Evolutionary conservation across 2,329 filamentous ascomycete genomes (phyloP).

Genomic region (Paraphaeosphaeria sporulosa): DNA sequence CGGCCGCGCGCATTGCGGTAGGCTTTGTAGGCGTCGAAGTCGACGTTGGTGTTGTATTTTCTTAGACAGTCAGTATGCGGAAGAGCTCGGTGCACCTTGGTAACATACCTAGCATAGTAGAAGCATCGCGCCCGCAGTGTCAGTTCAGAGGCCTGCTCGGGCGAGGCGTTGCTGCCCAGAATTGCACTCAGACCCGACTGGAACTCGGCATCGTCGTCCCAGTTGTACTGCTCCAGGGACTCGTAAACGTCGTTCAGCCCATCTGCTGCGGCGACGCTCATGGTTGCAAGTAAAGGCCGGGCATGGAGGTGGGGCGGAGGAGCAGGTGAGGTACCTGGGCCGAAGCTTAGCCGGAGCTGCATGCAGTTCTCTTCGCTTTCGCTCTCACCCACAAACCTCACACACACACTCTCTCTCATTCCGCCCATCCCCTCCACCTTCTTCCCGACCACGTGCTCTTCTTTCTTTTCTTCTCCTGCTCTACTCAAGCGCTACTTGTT

Average conservation of each 20-base stretch:
- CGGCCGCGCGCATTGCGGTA: constrained; percentile 60
- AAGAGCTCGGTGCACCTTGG: neutral
- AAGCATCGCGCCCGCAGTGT: constrained; percentile 73
- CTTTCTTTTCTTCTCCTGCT: constrained; percentile 31
- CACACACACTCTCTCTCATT: constrained; percentile 16
- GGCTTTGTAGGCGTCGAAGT: constrained; percentile 72
- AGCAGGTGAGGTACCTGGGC: constrained; percentile 8
- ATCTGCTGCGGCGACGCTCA: constrained; percentile 34
- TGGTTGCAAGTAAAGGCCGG: constrained; percentile 20
- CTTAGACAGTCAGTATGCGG: constrained; percentile 28
- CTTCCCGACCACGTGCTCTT: constrained; percentile 23
- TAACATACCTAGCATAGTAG: constrained; percentile 64
- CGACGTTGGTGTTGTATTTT: constrained; percentile 60
- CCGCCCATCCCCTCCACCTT: constrained; percentile 19
- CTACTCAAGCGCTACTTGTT: constrained; percentile 25
- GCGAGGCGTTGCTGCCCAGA: constrained; percentile 63
- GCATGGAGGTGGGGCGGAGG: constrained; percentile 19
- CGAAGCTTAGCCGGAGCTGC: constrained; percentile 19
- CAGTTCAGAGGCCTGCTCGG: constrained; percentile 64
- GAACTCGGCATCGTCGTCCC: constrained; percentile 73
- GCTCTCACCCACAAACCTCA: constrained; percentile 17
- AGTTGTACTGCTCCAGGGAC: constrained; percentile 71
- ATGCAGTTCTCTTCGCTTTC: constrained; percentile 18
- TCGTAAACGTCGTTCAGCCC: constrained; percentile 57
- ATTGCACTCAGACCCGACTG: constrained; percentile 73